Percentiles rank a stretch among this genome's conserved stretches.
These are phyloP conservation scores for Cystobasidium sp. DNA, from an alignment of 1,284 basidiomycete species.

Conservation along the genomic window DNA sequence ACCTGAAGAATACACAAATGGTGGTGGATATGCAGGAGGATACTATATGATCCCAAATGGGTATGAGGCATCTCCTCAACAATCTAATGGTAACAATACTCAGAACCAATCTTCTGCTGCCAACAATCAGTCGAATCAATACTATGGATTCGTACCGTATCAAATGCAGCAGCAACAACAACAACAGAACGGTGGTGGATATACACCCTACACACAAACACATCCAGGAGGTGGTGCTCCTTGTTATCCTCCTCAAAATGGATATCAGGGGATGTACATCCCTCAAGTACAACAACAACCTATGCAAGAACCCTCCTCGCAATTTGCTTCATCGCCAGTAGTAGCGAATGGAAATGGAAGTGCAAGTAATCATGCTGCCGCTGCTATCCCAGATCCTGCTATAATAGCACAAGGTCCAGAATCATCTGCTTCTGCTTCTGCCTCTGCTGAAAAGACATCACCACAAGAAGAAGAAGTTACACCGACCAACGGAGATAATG, in stretches of 20 bases:
- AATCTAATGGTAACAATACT: background rate
- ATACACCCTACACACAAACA: background rate
- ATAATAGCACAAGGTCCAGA: constrained; percentile 34
- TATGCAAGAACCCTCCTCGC: background rate
- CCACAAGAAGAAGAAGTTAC: background rate
- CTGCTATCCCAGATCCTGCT: constrained; percentile 35
- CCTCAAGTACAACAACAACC: background rate
- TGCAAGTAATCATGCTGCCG: background rate
- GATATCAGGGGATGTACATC: constrained; percentile 29
- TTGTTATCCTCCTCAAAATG: constrained; percentile 21
- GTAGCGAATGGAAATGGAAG: background rate
- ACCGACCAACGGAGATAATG: background rate
- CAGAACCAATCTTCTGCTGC: constrained; percentile 7
- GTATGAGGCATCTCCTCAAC: background rate
- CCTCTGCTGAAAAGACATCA: too few species aligned
- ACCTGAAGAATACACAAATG: background rate
- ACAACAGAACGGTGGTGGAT: background rate
- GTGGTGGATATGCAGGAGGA: background rate
- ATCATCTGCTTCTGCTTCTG: background rate
- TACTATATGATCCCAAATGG: constrained; percentile 1
- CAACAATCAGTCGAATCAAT: background rate
- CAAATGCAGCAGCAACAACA: background rate
- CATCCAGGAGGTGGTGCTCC: background rate
- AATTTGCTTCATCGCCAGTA: too few species aligned
- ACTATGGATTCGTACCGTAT: constrained; percentile 34